Evolutionary conservation across 1,139 yeast species (phyloP).

Genomic region (Sporopachydermia cereana): DNA sequence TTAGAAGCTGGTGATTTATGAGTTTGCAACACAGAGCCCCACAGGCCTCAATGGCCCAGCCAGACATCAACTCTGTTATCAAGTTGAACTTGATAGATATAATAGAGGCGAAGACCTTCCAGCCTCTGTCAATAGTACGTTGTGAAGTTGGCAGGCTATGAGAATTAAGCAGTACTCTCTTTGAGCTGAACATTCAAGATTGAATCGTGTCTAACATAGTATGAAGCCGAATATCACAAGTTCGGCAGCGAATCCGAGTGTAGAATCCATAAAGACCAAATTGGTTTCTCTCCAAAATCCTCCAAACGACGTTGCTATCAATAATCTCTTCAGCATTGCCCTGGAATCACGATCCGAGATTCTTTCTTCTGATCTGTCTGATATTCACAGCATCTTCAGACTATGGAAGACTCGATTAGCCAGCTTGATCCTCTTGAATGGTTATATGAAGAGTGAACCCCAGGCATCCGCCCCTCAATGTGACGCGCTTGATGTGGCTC

Average conservation of each 20-base stretch:
- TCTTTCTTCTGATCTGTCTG: neutral
- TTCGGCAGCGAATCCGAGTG: neutral
- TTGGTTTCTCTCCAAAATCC: no score
- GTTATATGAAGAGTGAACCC: no score
- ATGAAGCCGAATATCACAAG: neutral
- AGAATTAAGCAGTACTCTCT: no score
- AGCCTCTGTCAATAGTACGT: constrained; percentile 4
- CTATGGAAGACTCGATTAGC: constrained; percentile 3
- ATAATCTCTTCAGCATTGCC: neutral
- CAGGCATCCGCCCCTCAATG: no score
- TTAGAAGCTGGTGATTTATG: no score
- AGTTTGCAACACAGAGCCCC: no score
- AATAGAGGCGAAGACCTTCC: constrained; percentile 1
- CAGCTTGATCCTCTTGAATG: neutral
- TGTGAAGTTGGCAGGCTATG: neutral
- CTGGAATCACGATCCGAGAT: neutral
- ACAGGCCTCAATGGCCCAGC: no score
- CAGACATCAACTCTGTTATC: neutral
- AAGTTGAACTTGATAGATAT: constrained; percentile 2
- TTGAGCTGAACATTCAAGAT: no score
- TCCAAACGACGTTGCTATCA: no score
- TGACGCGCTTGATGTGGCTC: neutral
- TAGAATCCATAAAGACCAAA: neutral
- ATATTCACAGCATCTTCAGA: neutral
- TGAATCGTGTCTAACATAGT: no score